A percentile compares a stretch with the other conserved stretches of the same genome.
phyloP scores from a whole-genome alignment of 495 filamentous ascomycete species.

The Penicillium paradoxum region DNA sequence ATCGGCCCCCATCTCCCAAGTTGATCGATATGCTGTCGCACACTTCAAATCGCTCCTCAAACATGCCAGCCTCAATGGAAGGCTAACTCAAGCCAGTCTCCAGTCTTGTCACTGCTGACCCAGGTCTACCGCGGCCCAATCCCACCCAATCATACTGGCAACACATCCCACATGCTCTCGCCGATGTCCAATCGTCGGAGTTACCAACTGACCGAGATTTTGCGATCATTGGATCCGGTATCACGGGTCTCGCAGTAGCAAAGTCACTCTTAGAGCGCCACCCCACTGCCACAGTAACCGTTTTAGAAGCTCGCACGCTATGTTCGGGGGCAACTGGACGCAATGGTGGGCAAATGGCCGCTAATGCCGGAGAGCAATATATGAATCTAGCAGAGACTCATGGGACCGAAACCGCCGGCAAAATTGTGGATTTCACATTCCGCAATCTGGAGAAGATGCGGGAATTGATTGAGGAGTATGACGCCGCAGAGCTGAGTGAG shows the following conservation, averaged over 20 bases:
- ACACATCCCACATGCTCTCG: constrained; percentile 52
- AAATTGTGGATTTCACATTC: constrained; percentile 29
- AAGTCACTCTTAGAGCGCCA: constrained; percentile 47
- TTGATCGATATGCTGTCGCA: background rate
- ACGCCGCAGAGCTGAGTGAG: constrained; percentile 23
- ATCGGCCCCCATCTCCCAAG: background rate
- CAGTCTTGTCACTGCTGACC: constrained; percentile 26
- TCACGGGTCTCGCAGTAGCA: constrained; percentile 59
- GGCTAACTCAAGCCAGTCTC: constrained; percentile 4
- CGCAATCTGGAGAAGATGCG: constrained; percentile 27
- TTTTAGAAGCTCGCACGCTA: constrained; percentile 70
- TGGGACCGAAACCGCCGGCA: constrained; percentile 24
- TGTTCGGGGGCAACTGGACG: constrained; percentile 79
- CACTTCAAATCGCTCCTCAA: background rate
- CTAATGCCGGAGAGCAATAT: constrained; percentile 32
- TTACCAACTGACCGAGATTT: constrained; percentile 49
- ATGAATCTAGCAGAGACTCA: constrained; percentile 17
- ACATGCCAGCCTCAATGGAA: background rate
- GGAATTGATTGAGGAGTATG: constrained; percentile 20
- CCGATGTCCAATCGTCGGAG: constrained; percentile 43
- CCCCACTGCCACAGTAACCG: constrained; percentile 19
- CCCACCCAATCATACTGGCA: constrained; percentile 73
- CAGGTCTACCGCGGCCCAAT: constrained; percentile 46
- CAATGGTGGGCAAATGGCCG: constrained; percentile 36
- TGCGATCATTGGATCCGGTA: constrained; percentile 67